Conservation (phyloP, 2,329 filamentous ascomycete genomes). For the Fonsecaea erecta region DNA sequence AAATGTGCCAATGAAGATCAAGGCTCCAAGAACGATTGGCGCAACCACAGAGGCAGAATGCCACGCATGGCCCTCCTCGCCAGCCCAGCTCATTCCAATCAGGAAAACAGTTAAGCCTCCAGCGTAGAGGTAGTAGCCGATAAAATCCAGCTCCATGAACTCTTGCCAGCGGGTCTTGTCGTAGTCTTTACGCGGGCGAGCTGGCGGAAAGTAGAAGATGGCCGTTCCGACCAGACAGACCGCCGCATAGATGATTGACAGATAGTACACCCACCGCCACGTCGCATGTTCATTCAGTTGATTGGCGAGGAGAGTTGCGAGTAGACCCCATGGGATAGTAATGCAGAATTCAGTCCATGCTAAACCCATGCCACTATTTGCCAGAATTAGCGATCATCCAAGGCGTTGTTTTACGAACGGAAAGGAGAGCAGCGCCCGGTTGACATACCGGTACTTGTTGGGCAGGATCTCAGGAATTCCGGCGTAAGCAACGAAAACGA, state of each 20-base stretch:
- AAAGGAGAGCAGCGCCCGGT: background rate
- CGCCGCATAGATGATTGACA: conserved; percentile 20
- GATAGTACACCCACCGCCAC: conserved; percentile 58
- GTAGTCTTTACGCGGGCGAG: conserved; percentile 47
- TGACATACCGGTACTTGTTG: conserved; percentile 43
- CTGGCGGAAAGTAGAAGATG: conserved; percentile 57
- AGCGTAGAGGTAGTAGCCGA: conserved; percentile 52
- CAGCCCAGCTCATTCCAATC: conserved; percentile 52
- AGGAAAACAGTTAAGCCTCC: conserved; percentile 50
- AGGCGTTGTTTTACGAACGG: background rate
- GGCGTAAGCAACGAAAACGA: conserved; percentile 46
- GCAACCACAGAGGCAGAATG: conserved; percentile 44
- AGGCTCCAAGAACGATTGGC: conserved; percentile 46
- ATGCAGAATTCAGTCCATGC: conserved; percentile 38
- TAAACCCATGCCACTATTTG: conserved; percentile 46
- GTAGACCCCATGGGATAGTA: conserved; percentile 27
- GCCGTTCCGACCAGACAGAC: conserved; percentile 43
- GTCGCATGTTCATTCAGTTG: conserved; percentile 50
- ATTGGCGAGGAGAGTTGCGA: conserved; percentile 54
- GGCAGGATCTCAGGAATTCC: conserved; percentile 47
- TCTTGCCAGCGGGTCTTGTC: conserved; percentile 43
- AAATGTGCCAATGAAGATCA: conserved; percentile 44
- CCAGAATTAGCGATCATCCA: conserved; percentile 38
- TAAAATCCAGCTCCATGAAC: conserved; percentile 52
- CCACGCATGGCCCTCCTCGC: conserved; percentile 49